These are phyloP conservation scores for Fagopyrum homotropicum DNA, from an alignment of 148 eudicot species.

Conservation along the genomic window DNA sequence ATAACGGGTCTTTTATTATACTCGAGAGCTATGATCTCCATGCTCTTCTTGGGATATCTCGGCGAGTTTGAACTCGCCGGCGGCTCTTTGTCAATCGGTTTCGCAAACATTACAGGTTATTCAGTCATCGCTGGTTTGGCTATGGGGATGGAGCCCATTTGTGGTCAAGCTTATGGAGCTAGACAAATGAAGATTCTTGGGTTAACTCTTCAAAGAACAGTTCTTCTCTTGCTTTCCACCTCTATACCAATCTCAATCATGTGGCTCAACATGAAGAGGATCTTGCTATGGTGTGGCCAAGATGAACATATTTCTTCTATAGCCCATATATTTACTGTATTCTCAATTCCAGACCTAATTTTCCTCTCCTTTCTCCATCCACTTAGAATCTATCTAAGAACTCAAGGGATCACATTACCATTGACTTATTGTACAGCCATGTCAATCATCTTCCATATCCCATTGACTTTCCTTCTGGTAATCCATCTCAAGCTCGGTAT, in stretches of 20 bases:
- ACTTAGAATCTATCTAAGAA: conserved; percentile 25
- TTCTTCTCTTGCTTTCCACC: conserved; percentile 21
- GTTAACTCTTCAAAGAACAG: conserved; percentile 48
- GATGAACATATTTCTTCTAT: conserved; percentile 25
- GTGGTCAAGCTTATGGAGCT: conserved; percentile 67
- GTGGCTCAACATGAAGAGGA: conserved; percentile 30
- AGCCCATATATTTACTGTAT: conserved; percentile 23
- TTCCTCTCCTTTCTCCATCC: conserved; percentile 31
- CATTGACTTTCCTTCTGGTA: conserved; percentile 26
- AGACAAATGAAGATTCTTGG: conserved; percentile 45
- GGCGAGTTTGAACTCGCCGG: conserved; percentile 62
- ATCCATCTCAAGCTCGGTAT: conserved; percentile 20
- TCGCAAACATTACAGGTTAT: conserved; percentile 75
- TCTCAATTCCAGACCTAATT: conserved; percentile 32
- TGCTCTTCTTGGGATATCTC: conserved; percentile 51
- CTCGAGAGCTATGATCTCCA: conserved; percentile 51
- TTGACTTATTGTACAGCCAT: conserved; percentile 25
- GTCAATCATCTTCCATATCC: conserved; percentile 27
- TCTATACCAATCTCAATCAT: conserved; percentile 33
- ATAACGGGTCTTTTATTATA: conserved; percentile 49
- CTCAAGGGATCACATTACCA: conserved; percentile 32
- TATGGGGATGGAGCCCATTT: conserved; percentile 71
- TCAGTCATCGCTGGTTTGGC: conserved; percentile 58
- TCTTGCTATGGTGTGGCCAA: conserved; percentile 26
- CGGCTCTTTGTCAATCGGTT: conserved; percentile 51